Evolutionary conservation across 257 asterid species (phyloP).

Genomic region (Eucommia ulmoides): DNA sequence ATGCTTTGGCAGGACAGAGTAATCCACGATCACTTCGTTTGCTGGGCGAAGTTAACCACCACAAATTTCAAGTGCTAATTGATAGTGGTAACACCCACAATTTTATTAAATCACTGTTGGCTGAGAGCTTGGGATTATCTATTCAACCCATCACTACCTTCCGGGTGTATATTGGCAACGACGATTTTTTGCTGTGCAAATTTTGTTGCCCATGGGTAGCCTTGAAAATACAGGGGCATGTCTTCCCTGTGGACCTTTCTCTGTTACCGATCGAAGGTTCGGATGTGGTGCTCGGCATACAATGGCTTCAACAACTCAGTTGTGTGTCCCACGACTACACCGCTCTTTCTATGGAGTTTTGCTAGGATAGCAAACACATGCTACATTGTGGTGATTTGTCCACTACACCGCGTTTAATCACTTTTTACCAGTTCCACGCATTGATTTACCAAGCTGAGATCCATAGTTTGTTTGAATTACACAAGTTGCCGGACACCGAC

Average conservation of each 20-base stretch:
- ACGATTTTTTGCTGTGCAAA: neutral
- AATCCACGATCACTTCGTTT: neutral
- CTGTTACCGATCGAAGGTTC: neutral
- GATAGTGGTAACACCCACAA: neutral
- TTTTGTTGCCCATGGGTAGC: neutral
- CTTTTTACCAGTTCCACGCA: neutral
- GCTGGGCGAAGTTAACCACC: neutral
- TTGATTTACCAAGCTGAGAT: too few species aligned
- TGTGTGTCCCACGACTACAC: neutral
- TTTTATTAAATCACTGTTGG: neutral
- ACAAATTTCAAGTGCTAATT: neutral
- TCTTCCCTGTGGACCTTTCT: neutral
- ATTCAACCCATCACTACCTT: neutral
- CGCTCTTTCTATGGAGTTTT: neutral
- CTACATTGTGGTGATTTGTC: neutral
- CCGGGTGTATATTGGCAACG: neutral
- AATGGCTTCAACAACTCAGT: constrained; percentile 1
- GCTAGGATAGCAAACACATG: neutral
- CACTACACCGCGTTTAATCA: neutral
- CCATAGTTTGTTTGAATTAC: too few species aligned
- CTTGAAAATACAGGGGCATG: neutral
- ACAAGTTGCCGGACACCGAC: too few species aligned
- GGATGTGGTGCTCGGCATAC: neutral
- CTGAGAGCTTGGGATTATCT: neutral
- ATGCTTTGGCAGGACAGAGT: neutral